These are phyloP conservation scores for Cercospora beticola DNA, from an alignment of 2,329 filamentous ascomycete genomes.

Conservation along the genomic window DNA sequence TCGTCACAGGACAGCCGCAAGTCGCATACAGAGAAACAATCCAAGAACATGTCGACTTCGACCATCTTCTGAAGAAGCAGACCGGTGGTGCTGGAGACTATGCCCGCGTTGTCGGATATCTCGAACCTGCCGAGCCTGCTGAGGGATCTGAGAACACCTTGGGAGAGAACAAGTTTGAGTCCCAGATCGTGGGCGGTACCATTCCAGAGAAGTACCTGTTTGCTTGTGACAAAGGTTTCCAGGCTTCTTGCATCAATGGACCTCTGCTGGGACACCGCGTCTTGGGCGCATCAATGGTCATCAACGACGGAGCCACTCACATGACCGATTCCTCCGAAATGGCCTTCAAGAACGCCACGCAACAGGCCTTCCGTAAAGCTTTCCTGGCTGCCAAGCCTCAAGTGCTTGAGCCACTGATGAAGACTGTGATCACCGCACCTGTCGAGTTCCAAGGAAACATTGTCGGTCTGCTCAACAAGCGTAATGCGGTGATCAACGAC, in stretches of 20 bases:
- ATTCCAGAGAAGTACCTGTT: conserved; percentile 96
- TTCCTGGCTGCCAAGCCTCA: conserved; percentile 78
- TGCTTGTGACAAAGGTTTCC: conserved; percentile 94
- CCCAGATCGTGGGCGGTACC: conserved; percentile 81
- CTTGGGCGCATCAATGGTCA: conserved; percentile 82
- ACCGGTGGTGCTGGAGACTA: conserved; percentile 94
- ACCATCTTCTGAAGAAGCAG: conserved; percentile 93
- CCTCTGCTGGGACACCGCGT: conserved; percentile 92
- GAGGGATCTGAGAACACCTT: conserved; percentile 51
- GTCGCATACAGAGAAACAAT: conserved; percentile 97
- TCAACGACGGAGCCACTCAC: conserved; percentile 96
- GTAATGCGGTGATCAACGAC: conserved; percentile 90
- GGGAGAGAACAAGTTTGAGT: conserved; percentile 77
- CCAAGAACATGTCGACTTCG: conserved; percentile 74
- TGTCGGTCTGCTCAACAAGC: conserved; percentile 93
- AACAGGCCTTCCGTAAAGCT: conserved; percentile 94
- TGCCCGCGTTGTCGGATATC: conserved; percentile 84
- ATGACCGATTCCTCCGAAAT: conserved; percentile 97
- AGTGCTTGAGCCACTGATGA: conserved; percentile 95
- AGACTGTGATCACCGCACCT: conserved; percentile 92
- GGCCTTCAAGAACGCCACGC: conserved; percentile 90
- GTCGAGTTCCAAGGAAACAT: conserved; percentile 98
- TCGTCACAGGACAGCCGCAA: conserved; percentile 91
- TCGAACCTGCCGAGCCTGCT: conserved; percentile 69
- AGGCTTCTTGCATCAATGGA: conserved; percentile 76